These are phyloP conservation scores for Tagetes patula DNA, from an alignment of 129 eudicot genomes.

Conservation along the genomic window DNA sequence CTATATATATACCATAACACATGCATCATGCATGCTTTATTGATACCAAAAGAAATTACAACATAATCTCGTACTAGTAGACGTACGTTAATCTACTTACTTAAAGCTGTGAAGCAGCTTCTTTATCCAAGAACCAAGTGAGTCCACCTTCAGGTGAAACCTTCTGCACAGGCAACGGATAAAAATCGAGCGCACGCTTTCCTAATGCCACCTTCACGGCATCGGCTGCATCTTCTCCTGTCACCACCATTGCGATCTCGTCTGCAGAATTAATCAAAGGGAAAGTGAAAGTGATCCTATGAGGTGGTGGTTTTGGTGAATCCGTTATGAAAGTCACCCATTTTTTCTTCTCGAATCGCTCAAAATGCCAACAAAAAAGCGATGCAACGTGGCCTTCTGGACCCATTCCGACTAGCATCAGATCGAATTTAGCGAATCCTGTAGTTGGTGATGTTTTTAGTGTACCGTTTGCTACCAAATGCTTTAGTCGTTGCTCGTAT, in stretches of 20 bases:
- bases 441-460: constrained; percentile 32
- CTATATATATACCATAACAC: neutral
- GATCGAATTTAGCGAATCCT: constrained; percentile 60
- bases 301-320: constrained; percentile 74
- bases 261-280: constrained; percentile 66
- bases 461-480: constrained; percentile 34
- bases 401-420: constrained; percentile 70
- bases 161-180: constrained; percentile 45
- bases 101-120: constrained; percentile 33
- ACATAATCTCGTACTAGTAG: neutral
- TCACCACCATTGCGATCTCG: constrained; percentile 54
- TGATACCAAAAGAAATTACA: neutral
- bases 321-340: constrained; percentile 68
- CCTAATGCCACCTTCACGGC: constrained; percentile 41
- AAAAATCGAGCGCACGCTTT: constrained; percentile 11
- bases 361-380: constrained; percentile 52
- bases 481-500: constrained; percentile 49
- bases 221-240: constrained; percentile 52
- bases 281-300: constrained; percentile 67
- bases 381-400: constrained; percentile 80
- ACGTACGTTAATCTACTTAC: neutral
- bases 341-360: constrained; percentile 43
- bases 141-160: constrained; percentile 49
- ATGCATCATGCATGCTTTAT: neutral
- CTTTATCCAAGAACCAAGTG: constrained; percentile 60